Conservation (phyloP, 208 protist genomes). For the Leishmania guyanensis region DNA sequence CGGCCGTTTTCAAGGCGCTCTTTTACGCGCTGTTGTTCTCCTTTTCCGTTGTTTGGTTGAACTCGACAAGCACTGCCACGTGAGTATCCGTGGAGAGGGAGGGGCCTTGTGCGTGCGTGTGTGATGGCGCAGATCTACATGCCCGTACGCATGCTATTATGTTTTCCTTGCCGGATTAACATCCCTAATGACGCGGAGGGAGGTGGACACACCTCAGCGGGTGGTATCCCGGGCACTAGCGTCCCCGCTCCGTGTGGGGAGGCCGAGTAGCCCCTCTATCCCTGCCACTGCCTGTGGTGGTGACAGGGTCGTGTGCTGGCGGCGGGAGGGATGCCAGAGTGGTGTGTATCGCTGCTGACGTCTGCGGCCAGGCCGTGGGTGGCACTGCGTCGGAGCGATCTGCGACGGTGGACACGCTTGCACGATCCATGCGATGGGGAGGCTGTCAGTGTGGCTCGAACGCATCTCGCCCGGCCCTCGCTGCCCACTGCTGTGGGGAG, state of each 20-base stretch:
- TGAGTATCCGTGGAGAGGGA: background rate
- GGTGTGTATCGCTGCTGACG: background rate
- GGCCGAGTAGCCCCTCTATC: background rate
- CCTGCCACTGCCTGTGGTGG: background rate
- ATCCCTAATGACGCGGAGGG: background rate
- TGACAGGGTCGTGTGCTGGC: background rate
- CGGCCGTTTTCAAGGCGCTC: background rate
- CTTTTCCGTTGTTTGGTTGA: background rate
- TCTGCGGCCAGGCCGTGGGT: background rate
- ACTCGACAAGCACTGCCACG: background rate
- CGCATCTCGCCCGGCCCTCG: background rate
- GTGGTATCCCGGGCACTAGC: background rate
- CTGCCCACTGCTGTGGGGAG: background rate
- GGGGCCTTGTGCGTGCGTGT: background rate
- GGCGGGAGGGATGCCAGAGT: background rate
- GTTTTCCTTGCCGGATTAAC: no score
- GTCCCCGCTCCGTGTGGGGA: background rate
- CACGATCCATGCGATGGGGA: background rate
- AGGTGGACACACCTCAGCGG: background rate
- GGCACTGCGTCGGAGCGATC: background rate
- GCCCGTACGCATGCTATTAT: no score
- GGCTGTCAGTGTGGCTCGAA: background rate
- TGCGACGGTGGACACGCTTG: background rate
- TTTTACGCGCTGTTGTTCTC: background rate
- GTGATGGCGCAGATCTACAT: no score